phyloP scores from a whole-genome alignment of 805 yeast genomes.

The Lipomyces kockii region DNA sequence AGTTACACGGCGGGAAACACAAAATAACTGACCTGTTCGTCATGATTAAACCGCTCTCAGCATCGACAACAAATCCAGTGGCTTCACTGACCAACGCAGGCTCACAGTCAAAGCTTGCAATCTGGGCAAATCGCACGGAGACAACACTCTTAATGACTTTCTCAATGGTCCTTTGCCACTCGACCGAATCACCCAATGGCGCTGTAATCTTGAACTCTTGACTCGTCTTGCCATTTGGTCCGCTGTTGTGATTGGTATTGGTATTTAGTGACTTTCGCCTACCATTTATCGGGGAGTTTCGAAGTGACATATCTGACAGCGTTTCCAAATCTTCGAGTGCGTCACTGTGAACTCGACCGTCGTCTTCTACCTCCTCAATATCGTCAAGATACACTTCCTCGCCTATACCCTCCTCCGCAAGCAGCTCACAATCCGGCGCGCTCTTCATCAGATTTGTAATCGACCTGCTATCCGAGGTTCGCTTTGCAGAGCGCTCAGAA shows the following conservation, averaged over 20 bases:
- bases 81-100: conserved; percentile 82
- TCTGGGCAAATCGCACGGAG: conserved; percentile 85
- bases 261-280: not conserved
- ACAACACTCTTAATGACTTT: conserved; percentile 85
- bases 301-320: conserved; percentile 9
- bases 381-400: conserved; percentile 8
- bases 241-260: not conserved
- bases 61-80: conserved; percentile 93
- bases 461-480: conserved; percentile 12
- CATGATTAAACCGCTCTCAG: conserved; percentile 76
- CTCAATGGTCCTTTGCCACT: conserved; percentile 83
- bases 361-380: conserved; percentile 12
- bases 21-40: conserved; percentile 57
- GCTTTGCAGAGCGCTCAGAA: conserved; percentile 12
- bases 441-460: conserved; percentile 2
- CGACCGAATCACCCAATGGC: conserved; percentile 30
- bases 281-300: not conserved
- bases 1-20: not conserved
- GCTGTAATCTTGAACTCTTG: not conserved
- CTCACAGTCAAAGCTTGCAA: conserved; percentile 86
- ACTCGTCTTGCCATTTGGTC: not conserved
- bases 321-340: conserved; percentile 11
- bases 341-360: conserved; percentile 8
- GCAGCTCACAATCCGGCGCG: conserved; percentile 12
- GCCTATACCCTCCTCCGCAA: conserved; percentile 1